Percentiles rank a stretch among this genome's conserved stretches.
These are phyloP conservation scores for Tricholoma furcatifolium DNA, from an alignment of 768 basidiomycete species.

Conservation along the genomic window DNA sequence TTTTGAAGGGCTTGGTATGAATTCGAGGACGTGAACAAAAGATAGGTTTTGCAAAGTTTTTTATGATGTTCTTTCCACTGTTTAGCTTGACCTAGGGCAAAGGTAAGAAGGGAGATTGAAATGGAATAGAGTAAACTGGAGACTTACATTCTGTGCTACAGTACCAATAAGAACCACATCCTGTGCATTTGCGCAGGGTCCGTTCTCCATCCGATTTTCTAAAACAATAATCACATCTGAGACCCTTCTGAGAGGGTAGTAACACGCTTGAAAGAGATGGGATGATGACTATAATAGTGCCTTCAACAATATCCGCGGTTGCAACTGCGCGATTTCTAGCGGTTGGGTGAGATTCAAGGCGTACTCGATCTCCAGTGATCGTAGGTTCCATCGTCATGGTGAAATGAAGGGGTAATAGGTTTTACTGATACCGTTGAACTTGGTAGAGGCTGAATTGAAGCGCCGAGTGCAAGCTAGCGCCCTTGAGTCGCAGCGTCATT, in stretches of 20 bases:
- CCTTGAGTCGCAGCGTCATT: no score
- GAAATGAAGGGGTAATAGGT: no score
- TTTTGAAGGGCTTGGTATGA: conserved; percentile 46
- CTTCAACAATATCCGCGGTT: conserved; percentile 34
- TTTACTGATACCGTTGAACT: no score
- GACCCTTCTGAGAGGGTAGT: conserved; percentile 55
- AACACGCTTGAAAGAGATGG: conserved; percentile 47
- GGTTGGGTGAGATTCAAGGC: conserved; percentile 42
- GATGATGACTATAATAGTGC: conserved; percentile 47
- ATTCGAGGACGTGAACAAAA: conserved; percentile 42
- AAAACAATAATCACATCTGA: conserved; percentile 68
- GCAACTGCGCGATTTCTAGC: conserved; percentile 55
- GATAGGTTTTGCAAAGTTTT: conserved; percentile 62
- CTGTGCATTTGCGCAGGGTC: conserved; percentile 55
- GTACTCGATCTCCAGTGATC: conserved; percentile 12
- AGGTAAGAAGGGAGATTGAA: not conserved
- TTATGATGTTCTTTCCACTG: conserved; percentile 71
- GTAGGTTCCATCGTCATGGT: not conserved
- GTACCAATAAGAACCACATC: conserved; percentile 74
- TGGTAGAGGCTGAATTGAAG: no score
- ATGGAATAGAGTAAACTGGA: not conserved
- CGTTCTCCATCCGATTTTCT: conserved; percentile 25
- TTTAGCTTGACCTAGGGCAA: conserved; percentile 54
- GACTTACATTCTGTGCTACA: conserved; percentile 62
- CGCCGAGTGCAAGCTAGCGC: no score